Base-by-base conservation (phyloP, 106 monocot species). In the Allium fistulosum region DNA sequence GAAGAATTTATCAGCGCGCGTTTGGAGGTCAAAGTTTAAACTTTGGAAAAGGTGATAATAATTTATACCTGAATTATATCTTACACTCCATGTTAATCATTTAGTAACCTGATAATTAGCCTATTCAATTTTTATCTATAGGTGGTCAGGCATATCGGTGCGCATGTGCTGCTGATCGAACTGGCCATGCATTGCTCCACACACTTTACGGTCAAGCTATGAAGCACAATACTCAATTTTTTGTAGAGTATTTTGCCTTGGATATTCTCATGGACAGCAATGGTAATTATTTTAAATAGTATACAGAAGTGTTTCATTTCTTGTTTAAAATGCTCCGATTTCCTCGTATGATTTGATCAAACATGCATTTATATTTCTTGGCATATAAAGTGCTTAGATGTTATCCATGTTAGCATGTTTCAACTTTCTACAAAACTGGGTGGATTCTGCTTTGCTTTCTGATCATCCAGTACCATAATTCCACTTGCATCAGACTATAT, bases 91-190 rank as follows among this genome's bases (percentile, higher is more conserved):
- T 37, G 37, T 37, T 37, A 37, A 37, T 2, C 2, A 37, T 37
- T 37, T 37, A 37, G 37, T 37, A 37, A 37, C 37, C 37, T 37
- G 37, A 37, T 37, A 5, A 37, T 37, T 37, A 5, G 37, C 37
- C 5, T 37, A n/a, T 57, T 65, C 76, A 61, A 37, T 68, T 26
- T 68, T 56, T 61, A 61, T 65, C 51, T 68, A 17, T 28, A 99
- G 97, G 97, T 79, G 92, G 97, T 51, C 97, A 97, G 77, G 97
- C 97, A 45, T 92, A 99, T 72, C 86, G 97, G 17, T 99, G 97
- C 77, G 97, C 97, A 55, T 99, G 97, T 83, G 97, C 97, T 77
- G 97, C 97, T 52, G 97, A 99, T 76, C 72, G 89, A 60, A 97
- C 97, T 68, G 97, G 97, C 13, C 97, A 99, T 83, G 97, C 97